A percentile compares a stretch with the other conserved stretches of the same genome.
Conservation (phyloP, 805 yeast genomes). For the Wickerhamiella sorbophila region DNA sequence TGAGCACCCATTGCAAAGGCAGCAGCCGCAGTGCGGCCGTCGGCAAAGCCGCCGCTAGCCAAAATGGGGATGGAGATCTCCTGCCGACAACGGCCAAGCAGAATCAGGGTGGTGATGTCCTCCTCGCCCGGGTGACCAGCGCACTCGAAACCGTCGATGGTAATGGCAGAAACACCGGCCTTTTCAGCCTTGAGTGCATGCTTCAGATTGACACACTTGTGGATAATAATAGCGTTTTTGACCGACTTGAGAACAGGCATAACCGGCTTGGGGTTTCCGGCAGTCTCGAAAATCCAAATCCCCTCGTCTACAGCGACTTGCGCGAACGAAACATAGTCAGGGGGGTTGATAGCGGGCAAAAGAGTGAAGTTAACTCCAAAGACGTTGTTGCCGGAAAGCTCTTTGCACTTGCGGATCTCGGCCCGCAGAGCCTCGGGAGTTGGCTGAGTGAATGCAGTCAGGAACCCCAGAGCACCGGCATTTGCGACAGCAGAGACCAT, state of each 20-base stretch:
- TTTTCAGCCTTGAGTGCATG: slow-evolving; percentile 23
- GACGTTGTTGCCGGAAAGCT: slow-evolving; percentile 17
- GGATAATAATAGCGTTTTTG: slow-evolving; percentile 17
- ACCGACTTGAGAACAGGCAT: slow-evolving; percentile 15
- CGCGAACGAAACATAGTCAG: slow-evolving; percentile 22
- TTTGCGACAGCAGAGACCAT: slow-evolving; percentile 24
- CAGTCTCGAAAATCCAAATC: slow-evolving; percentile 23
- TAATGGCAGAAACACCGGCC: slow-evolving; percentile 23
- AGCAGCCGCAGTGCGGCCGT: slow-evolving; percentile 24
- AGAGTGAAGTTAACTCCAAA: slow-evolving; percentile 25
- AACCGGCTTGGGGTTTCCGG: slow-evolving; percentile 23
- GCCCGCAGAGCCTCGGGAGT: slow-evolving; percentile 21
- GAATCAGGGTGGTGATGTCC: slow-evolving; percentile 20
- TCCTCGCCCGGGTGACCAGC: slow-evolving; percentile 28
- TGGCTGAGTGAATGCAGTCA: slow-evolving; percentile 21
- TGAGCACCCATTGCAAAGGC: slow-evolving; percentile 23
- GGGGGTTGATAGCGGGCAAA: slow-evolving; percentile 23
- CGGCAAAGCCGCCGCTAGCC: slow-evolving; percentile 25
- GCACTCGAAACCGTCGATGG: slow-evolving; percentile 25
- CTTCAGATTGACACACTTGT: slow-evolving; percentile 21
- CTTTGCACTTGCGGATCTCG: slow-evolving; percentile 18
- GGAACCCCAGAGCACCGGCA: slow-evolving; percentile 23
- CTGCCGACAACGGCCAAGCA: slow-evolving; percentile 20
- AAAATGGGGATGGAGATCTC: slow-evolving; percentile 21
- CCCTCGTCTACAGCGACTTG: slow-evolving; percentile 24